phyloP scores from a whole-genome alignment of 2,329 filamentous ascomycete species.

The Cryphonectria naterciae region DNA sequence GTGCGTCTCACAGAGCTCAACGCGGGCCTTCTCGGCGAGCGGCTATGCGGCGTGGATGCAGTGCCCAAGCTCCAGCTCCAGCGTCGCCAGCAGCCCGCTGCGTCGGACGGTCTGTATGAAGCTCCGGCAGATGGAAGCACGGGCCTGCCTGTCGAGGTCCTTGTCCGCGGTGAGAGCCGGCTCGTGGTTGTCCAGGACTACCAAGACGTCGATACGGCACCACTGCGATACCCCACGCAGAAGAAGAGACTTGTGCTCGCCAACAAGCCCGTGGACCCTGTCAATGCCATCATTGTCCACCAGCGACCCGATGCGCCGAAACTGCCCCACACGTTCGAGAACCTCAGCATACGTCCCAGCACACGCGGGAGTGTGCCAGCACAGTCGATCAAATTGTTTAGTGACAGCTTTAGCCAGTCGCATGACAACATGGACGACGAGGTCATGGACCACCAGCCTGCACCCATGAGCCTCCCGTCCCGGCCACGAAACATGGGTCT shows the following conservation, averaged over 20 bases:
- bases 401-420: slow-evolving; percentile 21
- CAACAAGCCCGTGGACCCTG: slow-evolving; percentile 41
- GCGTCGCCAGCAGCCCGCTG: slow-evolving; percentile 13
- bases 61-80: slow-evolving; percentile 43
- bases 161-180: slow-evolving; percentile 60
- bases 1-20: slow-evolving; percentile 57
- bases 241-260: slow-evolving; percentile 29
- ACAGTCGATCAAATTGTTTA: slow-evolving; percentile 19
- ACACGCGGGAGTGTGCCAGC: slow-evolving; percentile 41
- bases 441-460: slow-evolving; percentile 14
- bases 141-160: slow-evolving; percentile 55
- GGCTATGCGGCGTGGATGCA: slow-evolving; percentile 56
- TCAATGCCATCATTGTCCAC: slow-evolving; percentile 60
- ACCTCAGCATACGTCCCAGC: slow-evolving; percentile 52
- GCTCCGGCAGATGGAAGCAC: slow-evolving; percentile 34
- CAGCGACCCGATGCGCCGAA: slow-evolving; percentile 47
- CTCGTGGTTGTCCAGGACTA: slow-evolving; percentile 59
- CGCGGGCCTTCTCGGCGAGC: slow-evolving; percentile 60
- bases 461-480: slow-evolving; percentile 8
- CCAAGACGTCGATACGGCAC: slow-evolving; percentile 42
- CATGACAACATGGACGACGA: slow-evolving; percentile 18
- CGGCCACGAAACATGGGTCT: slow-evolving; percentile 41
- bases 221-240: slow-evolving; percentile 33
- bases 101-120: slow-evolving; percentile 27
- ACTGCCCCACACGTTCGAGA: slow-evolving; percentile 49